Evolutionary conservation across 1,284 basidiomycete genomes (phyloP).

Genomic region (Ustilago hordei): DNA sequence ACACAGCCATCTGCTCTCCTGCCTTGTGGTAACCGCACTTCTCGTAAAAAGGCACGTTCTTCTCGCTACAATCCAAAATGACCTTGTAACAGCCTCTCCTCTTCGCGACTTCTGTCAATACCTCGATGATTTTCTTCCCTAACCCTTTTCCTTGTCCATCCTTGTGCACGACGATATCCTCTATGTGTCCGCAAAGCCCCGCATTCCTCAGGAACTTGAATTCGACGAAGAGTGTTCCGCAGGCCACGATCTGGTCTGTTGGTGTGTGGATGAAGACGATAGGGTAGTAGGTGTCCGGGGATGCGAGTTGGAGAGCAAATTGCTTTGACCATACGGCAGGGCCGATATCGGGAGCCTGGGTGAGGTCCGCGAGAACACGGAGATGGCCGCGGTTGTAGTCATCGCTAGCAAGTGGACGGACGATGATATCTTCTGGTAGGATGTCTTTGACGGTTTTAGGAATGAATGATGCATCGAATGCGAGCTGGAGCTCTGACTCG

Average conservation of each 20-base stretch:
- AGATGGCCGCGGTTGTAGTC: constrained; percentile 89
- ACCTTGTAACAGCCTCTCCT: constrained; percentile 88
- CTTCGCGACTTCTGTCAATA: constrained; percentile 81
- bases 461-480: constrained; percentile 79
- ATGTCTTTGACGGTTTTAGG: constrained; percentile 75
- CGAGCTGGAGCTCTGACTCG: constrained; percentile 78
- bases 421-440: constrained; percentile 75
- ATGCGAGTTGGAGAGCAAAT: constrained; percentile 39
- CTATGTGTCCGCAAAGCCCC: constrained; percentile 90
- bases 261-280: constrained; percentile 83
- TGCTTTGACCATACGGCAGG: constrained; percentile 72
- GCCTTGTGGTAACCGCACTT: constrained; percentile 80
- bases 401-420: constrained; percentile 86
- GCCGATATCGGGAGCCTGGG: constrained; percentile 81
- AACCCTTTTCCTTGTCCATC: constrained; percentile 88
- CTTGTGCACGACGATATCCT: constrained; percentile 94
- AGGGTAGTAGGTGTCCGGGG: constrained; percentile 76
- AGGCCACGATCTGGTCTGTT: constrained; percentile 83
- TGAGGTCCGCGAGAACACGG: constrained; percentile 82
- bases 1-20: constrained; percentile 67
- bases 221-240: constrained; percentile 87
- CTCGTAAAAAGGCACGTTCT: constrained; percentile 94
- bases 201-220: constrained; percentile 89
- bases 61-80: constrained; percentile 91
- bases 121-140: constrained; percentile 86